A percentile compares a stretch with the other conserved stretches of the same genome.
Conservation (phyloP, 129 eudicot genomes). For the Solidago caesia region DNA sequence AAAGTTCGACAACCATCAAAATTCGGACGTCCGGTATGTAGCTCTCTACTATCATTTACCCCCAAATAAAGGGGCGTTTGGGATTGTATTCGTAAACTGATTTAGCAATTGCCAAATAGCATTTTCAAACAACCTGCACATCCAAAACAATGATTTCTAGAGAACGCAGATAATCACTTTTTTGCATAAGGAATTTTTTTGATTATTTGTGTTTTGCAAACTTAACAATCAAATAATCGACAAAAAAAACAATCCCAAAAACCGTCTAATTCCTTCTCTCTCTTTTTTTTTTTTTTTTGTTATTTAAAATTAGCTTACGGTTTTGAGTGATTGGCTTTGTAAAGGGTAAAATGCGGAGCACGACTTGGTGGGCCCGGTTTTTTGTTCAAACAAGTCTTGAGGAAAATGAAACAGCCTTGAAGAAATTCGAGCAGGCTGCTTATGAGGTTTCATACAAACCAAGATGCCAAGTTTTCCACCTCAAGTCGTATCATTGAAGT, state of each 20-base stretch:
- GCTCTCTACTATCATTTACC: neutral
- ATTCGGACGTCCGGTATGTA: conserved; percentile 59
- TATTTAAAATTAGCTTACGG: neutral
- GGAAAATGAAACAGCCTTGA: conserved; percentile 55
- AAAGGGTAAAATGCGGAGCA: conserved; percentile 61
- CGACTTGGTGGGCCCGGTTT: conserved; percentile 67
- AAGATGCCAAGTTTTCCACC: conserved; percentile 60
- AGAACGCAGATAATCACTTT: neutral
- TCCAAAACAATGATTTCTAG: too few relatives aligned
- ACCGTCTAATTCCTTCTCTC: neutral
- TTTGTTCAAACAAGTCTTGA: conserved; percentile 56
- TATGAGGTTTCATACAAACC: conserved; percentile 38
- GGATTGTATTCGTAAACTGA: neutral
- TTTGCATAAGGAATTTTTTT: too few relatives aligned
- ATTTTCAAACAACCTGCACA: too few relatives aligned
- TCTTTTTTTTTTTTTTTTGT: neutral
- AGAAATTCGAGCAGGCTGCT: conserved; percentile 56
- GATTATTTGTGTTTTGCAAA: too few relatives aligned
- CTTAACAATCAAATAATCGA: too few relatives aligned
- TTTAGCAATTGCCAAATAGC: neutral
- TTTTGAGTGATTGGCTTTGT: neutral
- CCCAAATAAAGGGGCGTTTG: neutral
- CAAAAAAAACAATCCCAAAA: neutral
- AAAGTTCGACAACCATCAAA: conserved; percentile 47
- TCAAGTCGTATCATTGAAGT: conserved; percentile 35